A percentile compares a stretch with the other conserved stretches of the same genome.
phyloP scores from a whole-genome alignment of 2,329 filamentous ascomycete species.

The Microcyclospora pomicola region DNA sequence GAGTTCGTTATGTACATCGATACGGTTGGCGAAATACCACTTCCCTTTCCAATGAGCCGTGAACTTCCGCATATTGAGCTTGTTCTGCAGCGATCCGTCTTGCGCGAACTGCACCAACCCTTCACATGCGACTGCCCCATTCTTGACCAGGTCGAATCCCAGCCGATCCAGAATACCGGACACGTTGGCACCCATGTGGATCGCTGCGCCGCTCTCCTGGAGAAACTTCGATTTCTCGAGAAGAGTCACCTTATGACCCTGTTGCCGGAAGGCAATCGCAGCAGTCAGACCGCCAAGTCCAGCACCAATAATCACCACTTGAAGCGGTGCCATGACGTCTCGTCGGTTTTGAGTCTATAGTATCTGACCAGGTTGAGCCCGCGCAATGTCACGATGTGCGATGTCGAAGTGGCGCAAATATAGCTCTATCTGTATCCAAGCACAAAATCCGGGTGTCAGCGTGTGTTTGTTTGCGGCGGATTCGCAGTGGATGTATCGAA shows the following conservation, averaged over 20 bases:
- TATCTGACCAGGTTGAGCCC: too few species aligned
- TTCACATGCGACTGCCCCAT: conserved; percentile 5
- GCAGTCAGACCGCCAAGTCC: conserved; percentile 19
- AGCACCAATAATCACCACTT: conserved; percentile 15
- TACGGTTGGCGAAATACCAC: conserved; percentile 19
- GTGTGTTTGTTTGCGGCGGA: too few species aligned
- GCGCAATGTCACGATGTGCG: too few species aligned
- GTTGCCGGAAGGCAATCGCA: conserved; percentile 13
- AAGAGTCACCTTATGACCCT: conserved; percentile 17
- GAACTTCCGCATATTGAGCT: not conserved
- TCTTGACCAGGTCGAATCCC: conserved; percentile 7
- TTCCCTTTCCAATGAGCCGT: not conserved
- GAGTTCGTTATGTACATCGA: conserved; percentile 18
- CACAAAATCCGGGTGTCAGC: too few species aligned
- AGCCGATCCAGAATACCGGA: conserved; percentile 10
- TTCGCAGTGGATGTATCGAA: too few species aligned
- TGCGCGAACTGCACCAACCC: not conserved
- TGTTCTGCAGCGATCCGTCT: not conserved
- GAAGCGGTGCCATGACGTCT: conserved; percentile 3
- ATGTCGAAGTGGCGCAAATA: too few species aligned
- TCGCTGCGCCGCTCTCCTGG: conserved; percentile 18
- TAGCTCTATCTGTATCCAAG: too few species aligned
- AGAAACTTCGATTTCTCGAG: conserved; percentile 15
- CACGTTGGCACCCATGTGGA: conserved; percentile 15
- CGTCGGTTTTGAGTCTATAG: too few species aligned